These are phyloP conservation scores for Begonia peltatifolia DNA, from an alignment of 306 rosid species.

Conservation along the genomic window DNA sequence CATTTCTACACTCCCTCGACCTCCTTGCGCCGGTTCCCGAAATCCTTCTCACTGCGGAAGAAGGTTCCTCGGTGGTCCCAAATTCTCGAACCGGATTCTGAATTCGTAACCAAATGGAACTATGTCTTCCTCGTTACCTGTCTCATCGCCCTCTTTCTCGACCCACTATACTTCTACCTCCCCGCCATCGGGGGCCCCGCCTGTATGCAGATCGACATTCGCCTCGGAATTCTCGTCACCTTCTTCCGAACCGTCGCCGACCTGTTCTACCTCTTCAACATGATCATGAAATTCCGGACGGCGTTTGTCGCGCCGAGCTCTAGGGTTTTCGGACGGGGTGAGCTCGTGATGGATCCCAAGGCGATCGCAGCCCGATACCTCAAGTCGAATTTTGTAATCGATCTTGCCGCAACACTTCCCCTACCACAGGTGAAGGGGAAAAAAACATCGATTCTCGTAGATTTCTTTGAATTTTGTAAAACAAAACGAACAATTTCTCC, in stretches of 20 bases:
- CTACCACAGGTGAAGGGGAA: conserved; percentile 52
- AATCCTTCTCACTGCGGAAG: conserved; percentile 30
- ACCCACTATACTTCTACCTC: conserved; percentile 70
- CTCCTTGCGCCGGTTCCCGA: conserved; percentile 20
- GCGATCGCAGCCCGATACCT: conserved; percentile 50
- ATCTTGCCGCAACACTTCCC: conserved; percentile 66
- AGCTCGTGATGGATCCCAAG: conserved; percentile 43
- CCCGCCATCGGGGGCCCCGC: conserved; percentile 40
- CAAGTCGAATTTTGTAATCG: conserved; percentile 39
- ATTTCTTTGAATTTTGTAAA: background rate
- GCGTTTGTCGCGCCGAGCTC: conserved; percentile 41
- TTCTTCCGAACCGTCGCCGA: conserved; percentile 50
- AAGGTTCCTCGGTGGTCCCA: conserved; percentile 71
- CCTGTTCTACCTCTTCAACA: conserved; percentile 46
- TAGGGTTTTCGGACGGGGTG: conserved; percentile 48
- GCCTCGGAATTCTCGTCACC: conserved; percentile 49
- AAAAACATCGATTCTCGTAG: too few species aligned
- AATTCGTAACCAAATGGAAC: conserved; percentile 43
- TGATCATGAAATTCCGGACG: conserved; percentile 56
- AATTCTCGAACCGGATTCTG: conserved; percentile 49
- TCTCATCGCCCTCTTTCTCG: conserved; percentile 57
- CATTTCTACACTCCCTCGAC: conserved; percentile 17
- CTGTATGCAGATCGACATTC: conserved; percentile 38
- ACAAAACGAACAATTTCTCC: too few species aligned
- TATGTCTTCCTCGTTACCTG: conserved; percentile 37